Evolutionary conservation across 805 yeast species (phyloP).

Genomic region (Ogataea trehaloabstinens): DNA sequence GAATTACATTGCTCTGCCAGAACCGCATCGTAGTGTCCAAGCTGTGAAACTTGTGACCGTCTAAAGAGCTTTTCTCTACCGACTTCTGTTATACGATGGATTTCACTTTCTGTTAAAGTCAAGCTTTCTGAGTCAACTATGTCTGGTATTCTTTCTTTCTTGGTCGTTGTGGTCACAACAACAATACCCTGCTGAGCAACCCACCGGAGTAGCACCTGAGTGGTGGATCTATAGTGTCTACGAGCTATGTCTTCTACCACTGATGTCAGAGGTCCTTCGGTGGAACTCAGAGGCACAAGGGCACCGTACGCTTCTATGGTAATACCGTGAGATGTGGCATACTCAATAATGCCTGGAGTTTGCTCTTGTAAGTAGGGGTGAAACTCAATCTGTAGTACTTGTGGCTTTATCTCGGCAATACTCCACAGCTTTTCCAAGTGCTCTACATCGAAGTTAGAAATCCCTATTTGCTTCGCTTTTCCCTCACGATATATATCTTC

Average conservation of each 20-base stretch:
- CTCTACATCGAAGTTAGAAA: conserved; percentile 54
- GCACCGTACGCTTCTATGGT: conserved; percentile 47
- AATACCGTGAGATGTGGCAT: conserved; percentile 33
- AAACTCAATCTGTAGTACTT: conserved; percentile 63
- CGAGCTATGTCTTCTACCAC: conserved; percentile 30
- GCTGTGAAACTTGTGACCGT: conserved; percentile 6
- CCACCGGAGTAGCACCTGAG: conserved; percentile 47
- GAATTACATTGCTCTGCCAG: no score
- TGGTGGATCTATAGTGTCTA: conserved; percentile 37
- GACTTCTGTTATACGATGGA: conserved; percentile 22
- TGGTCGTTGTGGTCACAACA: conserved; percentile 46
- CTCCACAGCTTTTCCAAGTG: conserved; percentile 44
- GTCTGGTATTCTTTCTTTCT: conserved; percentile 38
- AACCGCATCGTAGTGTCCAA: conserved; percentile 6
- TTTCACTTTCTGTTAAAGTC: conserved; percentile 30
- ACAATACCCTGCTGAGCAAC: conserved; percentile 40
- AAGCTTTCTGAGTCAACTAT: conserved; percentile 36
- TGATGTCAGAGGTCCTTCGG: conserved; percentile 30
- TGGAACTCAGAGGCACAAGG: conserved; percentile 40
- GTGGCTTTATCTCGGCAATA: conserved; percentile 43
- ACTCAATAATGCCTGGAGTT: conserved; percentile 47
- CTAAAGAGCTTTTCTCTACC: conserved; percentile 27
- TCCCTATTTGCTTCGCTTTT: conserved; percentile 41
- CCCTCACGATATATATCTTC: conserved; percentile 52
- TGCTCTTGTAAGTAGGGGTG: conserved; percentile 63